Conservation (phyloP, 2,329 filamentous ascomycete genomes). For the Diaporthe citriasiana region DNA sequence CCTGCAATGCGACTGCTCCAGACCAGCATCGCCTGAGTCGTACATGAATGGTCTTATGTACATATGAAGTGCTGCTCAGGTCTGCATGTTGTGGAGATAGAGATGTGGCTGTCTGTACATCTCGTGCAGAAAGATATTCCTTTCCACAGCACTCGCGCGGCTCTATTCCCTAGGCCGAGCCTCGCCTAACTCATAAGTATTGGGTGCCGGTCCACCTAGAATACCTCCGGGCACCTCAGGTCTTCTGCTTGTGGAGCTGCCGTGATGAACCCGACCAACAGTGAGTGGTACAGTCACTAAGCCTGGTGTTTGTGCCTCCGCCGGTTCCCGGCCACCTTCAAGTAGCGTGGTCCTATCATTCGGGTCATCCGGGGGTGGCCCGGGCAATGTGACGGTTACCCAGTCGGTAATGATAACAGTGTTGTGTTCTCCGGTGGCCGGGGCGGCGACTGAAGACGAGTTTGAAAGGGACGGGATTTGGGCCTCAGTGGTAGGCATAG, state of each 20-base stretch:
- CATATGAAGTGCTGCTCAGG: background rate
- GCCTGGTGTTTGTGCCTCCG: background rate
- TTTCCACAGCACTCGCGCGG: too few relatives aligned
- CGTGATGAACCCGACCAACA: background rate
- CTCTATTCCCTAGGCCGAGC: background rate
- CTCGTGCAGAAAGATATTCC: background rate
- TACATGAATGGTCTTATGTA: background rate
- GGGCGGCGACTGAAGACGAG: background rate
- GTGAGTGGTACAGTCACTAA: constrained; percentile 13
- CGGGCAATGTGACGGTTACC: background rate
- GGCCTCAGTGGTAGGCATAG: background rate
- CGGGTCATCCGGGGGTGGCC: background rate
- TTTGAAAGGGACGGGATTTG: too few relatives aligned
- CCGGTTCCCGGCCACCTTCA: background rate
- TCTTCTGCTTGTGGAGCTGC: background rate
- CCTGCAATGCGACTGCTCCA: too few relatives aligned
- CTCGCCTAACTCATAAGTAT: background rate
- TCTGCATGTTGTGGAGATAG: background rate
- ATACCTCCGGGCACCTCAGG: background rate
- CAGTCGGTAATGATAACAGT: background rate
- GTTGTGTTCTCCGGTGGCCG: too few relatives aligned
- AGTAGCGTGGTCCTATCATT: background rate
- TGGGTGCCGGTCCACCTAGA: background rate
- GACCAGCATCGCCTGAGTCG: accelerated
- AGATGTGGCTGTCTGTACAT: background rate